Conservation (phyloP, 1,139 yeast species). For the Saccharomyces hybrid region DNA sequence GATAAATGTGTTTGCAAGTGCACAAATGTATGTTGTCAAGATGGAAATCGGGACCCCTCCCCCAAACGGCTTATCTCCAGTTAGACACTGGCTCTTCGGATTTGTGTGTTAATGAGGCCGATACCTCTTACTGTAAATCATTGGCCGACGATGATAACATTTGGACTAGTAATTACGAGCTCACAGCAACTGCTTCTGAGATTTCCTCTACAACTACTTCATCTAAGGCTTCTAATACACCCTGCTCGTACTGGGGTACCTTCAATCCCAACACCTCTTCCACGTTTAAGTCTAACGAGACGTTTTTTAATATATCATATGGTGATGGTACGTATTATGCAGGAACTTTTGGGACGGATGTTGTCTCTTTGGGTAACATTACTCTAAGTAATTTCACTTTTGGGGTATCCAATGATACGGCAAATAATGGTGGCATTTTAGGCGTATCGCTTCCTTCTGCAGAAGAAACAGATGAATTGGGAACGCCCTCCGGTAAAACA, state of each 20-base stretch:
- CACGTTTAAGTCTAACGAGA: not conserved
- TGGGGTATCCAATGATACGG: not conserved
- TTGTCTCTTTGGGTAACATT: not conserved
- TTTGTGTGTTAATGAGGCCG: conserved; percentile 47
- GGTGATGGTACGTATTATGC: not conserved
- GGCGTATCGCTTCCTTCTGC: conserved; percentile 1
- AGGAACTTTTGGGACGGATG: conserved; percentile 2
- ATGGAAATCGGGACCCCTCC: conserved; percentile 46
- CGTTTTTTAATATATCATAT: not conserved
- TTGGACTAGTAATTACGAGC: not conserved
- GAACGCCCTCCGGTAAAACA: not conserved
- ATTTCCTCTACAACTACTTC: not conserved
- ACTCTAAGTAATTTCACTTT: conserved; percentile 1
- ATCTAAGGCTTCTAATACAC: not conserved
- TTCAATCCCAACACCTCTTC: conserved; percentile 1
- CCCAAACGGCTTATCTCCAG: conserved; percentile 44
- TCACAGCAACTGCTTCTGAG: not conserved
- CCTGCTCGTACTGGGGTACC: conserved; percentile 1
- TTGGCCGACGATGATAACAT: not conserved
- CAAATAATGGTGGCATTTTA: not conserved
- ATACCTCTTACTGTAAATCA: conserved; percentile 18
- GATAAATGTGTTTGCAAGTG: not conserved
- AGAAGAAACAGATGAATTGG: not conserved
- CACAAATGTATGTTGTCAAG: conserved; percentile 11
- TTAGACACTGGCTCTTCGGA: conserved; percentile 71